Conservation (phyloP, 2,329 filamentous ascomycete species). For the Cercospora brassicicola region DNA sequence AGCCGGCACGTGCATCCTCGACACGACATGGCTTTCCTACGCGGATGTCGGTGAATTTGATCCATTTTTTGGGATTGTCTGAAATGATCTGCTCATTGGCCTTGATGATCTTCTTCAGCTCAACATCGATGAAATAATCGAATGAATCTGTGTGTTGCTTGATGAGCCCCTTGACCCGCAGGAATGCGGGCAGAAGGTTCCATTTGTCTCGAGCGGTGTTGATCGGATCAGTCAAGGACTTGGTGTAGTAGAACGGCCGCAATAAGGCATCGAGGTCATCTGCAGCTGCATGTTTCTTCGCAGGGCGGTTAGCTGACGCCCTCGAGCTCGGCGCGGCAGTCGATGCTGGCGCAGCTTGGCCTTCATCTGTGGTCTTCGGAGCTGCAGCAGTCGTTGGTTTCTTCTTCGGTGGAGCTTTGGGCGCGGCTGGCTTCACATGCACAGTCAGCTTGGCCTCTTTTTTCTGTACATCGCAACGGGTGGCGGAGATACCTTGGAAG, state of each 20-base stretch:
- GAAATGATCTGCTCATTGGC: constrained; percentile 86
- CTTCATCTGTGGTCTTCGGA: constrained; percentile 10
- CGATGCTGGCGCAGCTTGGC: not conserved
- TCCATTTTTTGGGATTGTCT: constrained; percentile 89
- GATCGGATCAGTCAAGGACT: constrained; percentile 67
- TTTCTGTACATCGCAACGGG: constrained; percentile 14
- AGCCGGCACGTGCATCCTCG: constrained; percentile 70
- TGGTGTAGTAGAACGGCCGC: constrained; percentile 69
- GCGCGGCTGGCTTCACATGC: constrained; percentile 21
- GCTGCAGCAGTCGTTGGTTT: constrained; percentile 16
- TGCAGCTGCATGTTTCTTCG: constrained; percentile 25
- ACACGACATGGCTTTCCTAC: constrained; percentile 78
- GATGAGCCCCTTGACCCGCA: constrained; percentile 94
- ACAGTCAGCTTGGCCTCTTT: constrained; percentile 16
- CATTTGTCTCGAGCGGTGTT: constrained; percentile 83
- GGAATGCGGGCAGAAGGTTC: constrained; percentile 93
- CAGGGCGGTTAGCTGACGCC: constrained; percentile 15
- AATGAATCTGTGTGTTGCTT: constrained; percentile 99
- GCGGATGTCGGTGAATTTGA: constrained; percentile 70
- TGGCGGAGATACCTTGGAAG: constrained; percentile 30
- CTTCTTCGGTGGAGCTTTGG: constrained; percentile 24
- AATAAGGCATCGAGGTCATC: constrained; percentile 60
- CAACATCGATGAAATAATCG: constrained; percentile 96
- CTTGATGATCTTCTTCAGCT: constrained; percentile 94
- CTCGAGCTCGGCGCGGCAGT: not conserved